A percentile compares a stretch with the other conserved stretches of the same genome.
phyloP scores from a whole-genome alignment of 768 basidiomycete species.

The Mycena epipterygia region DNA sequence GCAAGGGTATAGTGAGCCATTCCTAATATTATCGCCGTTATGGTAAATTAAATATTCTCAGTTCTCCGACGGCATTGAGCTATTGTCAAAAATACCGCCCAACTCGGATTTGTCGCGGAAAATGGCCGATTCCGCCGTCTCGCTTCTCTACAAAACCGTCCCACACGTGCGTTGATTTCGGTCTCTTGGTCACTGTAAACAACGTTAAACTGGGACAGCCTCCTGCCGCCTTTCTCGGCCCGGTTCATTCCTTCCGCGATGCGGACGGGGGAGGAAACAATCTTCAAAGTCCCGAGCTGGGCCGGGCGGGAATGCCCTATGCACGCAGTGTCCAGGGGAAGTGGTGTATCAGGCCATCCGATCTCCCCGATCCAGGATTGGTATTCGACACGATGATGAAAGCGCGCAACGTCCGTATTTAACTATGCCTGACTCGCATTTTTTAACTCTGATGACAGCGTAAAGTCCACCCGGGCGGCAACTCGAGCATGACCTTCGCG shows the following conservation, averaged over 20 bases:
- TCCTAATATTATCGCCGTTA: not conserved
- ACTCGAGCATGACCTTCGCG: constrained; percentile 75
- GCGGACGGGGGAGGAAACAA: constrained; percentile 68
- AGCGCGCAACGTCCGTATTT: constrained; percentile 48
- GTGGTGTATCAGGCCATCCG: constrained; percentile 50
- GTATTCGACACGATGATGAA: constrained; percentile 75
- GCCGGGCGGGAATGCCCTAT: constrained; percentile 65
- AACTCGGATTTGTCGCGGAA: constrained; percentile 28
- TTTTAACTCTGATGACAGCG: constrained; percentile 38
- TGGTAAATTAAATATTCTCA: constrained; percentile 8
- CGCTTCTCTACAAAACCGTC: constrained; percentile 67
- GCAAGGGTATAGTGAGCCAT: constrained; percentile 6
- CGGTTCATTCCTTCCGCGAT: constrained; percentile 50
- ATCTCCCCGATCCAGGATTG: constrained; percentile 69
- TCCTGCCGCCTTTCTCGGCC: constrained; percentile 52
- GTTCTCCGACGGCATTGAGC: constrained; percentile 44
- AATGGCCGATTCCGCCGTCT: constrained; percentile 44
- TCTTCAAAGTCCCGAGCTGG: constrained; percentile 57
- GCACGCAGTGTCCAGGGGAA: constrained; percentile 64
- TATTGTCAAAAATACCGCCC: constrained; percentile 45
- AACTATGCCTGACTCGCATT: too few species aligned
- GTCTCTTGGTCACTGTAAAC: constrained; percentile 37
- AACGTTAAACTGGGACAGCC: too few species aligned
- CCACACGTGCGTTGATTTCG: constrained; percentile 61
- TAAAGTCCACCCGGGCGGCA: constrained; percentile 64